These are phyloP conservation scores for Blastobotrys raffinosifermentans DNA, from an alignment of 1,139 yeast species.

Conservation along the genomic window DNA sequence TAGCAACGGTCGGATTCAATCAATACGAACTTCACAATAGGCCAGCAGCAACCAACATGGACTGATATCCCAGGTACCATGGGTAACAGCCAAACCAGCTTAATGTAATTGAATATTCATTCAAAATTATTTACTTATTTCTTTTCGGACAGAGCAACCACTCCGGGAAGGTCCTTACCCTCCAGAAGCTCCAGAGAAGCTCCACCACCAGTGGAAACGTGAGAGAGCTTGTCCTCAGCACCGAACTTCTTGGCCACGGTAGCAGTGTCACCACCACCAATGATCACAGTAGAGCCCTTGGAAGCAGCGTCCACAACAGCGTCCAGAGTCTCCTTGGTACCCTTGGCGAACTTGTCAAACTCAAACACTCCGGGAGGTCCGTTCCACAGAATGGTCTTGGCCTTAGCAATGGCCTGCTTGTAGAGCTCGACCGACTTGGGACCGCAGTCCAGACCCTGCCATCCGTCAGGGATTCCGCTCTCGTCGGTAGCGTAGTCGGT, in stretches of 20 bases:
- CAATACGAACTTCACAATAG: too few relatives aligned
- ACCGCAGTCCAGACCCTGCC: conserved; percentile 96
- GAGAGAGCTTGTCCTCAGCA: conserved; percentile 89
- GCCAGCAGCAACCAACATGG: too few relatives aligned
- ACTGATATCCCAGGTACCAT: too few relatives aligned
- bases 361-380: conserved; percentile 99
- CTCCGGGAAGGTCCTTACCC: conserved; percentile 98
- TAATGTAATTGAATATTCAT: background rate
- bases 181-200: conserved; percentile 96
- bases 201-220: conserved; percentile 99
- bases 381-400: conserved; percentile 98
- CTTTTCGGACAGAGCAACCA: conserved; percentile 77
- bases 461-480: conserved; percentile 85
- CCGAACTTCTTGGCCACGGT: conserved; percentile 97
- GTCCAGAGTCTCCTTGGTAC: conserved; percentile 84
- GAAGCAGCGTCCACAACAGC: conserved; percentile 82
- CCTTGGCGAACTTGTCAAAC: conserved; percentile 80
- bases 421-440: conserved; percentile 76
- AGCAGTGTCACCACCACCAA: conserved; percentile 99
- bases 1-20: too few relatives aligned
- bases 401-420: conserved; percentile 72
- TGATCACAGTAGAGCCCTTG: conserved; percentile 88
- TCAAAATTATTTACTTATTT: conserved; percentile 19
- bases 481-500: conserved; percentile 74
- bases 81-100: too few relatives aligned